These are phyloP conservation scores for Hibiscus mutabilis DNA, from an alignment of 345 rosid genomes.

Conservation along the genomic window DNA sequence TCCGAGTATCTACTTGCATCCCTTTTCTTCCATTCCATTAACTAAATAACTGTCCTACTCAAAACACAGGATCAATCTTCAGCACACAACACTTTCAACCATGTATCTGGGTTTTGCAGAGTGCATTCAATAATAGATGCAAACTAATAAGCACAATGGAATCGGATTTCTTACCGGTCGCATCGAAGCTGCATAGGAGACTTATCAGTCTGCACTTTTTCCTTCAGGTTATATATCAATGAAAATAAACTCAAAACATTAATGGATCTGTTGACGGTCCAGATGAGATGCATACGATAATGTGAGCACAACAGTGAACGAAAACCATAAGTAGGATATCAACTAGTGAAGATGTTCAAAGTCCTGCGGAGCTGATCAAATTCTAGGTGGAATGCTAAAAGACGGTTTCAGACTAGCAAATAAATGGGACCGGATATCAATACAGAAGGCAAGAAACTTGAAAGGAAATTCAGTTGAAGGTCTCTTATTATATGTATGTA, in stretches of 20 bases:
- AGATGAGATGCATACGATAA: not conserved
- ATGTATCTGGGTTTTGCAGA: not conserved
- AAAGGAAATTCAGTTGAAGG: not conserved
- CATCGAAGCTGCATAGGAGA: not conserved
- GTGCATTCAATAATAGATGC: not conserved
- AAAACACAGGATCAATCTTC: not conserved
- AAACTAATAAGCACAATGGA: not conserved
- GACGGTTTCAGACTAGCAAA: not conserved
- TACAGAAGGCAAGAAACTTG: not conserved
- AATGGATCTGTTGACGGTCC: not conserved
- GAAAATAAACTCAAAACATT: not conserved
- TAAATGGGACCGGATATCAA: not conserved
- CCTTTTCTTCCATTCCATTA: not conserved
- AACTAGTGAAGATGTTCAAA: not conserved
- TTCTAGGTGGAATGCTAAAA: not conserved
- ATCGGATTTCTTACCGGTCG: not conserved
- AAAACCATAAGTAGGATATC: not conserved
- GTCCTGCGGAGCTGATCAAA: not conserved
- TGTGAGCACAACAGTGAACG: not conserved
- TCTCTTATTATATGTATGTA: not conserved
- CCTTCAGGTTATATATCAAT: not conserved
- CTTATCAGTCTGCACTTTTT: not conserved
- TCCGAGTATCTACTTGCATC: too few species aligned
- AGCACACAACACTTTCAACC: not conserved
- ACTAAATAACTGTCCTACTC: not conserved